Evolutionary conservation across 2,329 filamentous ascomycete species (phyloP), one percentile per base, ranked within the genome.

Genomic region (Claviceps sorghi): DNA sequence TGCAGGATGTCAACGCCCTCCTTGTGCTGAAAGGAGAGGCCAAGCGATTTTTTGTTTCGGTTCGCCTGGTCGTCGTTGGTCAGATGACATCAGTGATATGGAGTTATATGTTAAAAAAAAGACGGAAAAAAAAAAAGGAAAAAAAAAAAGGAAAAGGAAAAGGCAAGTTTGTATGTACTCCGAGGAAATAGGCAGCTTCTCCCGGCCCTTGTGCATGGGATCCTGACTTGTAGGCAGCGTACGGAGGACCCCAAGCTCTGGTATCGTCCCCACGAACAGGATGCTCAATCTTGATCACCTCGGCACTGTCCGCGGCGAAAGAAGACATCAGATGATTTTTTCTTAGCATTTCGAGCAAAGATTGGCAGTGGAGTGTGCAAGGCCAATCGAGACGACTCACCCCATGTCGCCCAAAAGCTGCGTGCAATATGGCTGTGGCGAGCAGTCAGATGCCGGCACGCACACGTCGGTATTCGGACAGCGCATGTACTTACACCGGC

Each of bases 201-300:
- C 93, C 93, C 1, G 87, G 84, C 0, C 88, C 86, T 67, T 80
- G 59, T 60, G 74, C 65, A 59, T 72, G 64, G 17, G 80, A 77
- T 3, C 73, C 78, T 34, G 79, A 65, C 56, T 76, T 79, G 65
- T 95, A 94, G 50, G 79, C 73, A 8, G 93, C 93, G 66, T 93
- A 98, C 1, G 93, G 93, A 26, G 93, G 93, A 0, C 93, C 93
- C 93, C 93, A 98, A 49, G 90, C 90, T 61, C 93, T 76, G 10
- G 93, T 98, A 65, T 98, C 93, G 65, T 98, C 93, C 40, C 88
- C 93, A 53, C 88, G 79, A 5, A 81, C 81, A 4, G 93, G 93
- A 67, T 98, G 93, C 69, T 98, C 93, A 56, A 98, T 80, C 69
- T 98, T 98, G 70, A 98, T 95, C 34, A 98, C 83, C 66, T 98